Conservation (phyloP, 139 green algal species). For the Nannochloris sp. region DNA sequence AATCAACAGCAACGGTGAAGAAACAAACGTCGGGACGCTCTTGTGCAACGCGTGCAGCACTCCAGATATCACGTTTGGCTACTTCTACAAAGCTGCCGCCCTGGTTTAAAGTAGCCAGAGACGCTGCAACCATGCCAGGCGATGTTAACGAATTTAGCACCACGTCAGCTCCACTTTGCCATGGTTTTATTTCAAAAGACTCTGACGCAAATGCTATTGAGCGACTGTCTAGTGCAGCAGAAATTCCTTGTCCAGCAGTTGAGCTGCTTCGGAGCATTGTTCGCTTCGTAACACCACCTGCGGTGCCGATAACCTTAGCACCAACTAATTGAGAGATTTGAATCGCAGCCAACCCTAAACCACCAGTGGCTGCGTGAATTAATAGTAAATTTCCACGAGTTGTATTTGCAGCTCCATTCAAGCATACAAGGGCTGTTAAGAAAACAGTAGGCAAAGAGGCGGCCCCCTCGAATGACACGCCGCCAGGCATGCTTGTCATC, state of each 20-base stretch:
- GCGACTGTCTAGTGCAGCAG: neutral
- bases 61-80: slow-evolving; percentile 80
- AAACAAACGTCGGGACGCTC: slow-evolving; percentile 68
- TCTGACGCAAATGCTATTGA: slow-evolving; percentile 12
- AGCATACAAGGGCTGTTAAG: slow-evolving; percentile 42
- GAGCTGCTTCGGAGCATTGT: slow-evolving; percentile 30
- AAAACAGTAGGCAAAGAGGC: slow-evolving; percentile 69
- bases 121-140: slow-evolving; percentile 70
- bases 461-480: slow-evolving; percentile 33
- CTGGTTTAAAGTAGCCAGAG: slow-evolving; percentile 35
- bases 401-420: neutral
- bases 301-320: slow-evolving; percentile 34
- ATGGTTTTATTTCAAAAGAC: neutral
- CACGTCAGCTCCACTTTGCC: slow-evolving; percentile 1
- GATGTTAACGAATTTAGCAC: slow-evolving; percentile 78
- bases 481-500: neutral
- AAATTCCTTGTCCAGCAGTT: neutral
- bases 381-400: neutral
- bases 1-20: slow-evolving; percentile 71
- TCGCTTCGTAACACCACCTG: slow-evolving; percentile 44
- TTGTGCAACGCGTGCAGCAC: slow-evolving; percentile 28
- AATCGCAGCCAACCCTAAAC: slow-evolving; percentile 41
- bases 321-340: slow-evolving; percentile 37
- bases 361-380: slow-evolving; percentile 18
- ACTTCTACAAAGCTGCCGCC: slow-evolving; percentile 70